phyloP scores from a whole-genome alignment of 805 yeast genomes.

The Kodamaea lidongshanica region DNA sequence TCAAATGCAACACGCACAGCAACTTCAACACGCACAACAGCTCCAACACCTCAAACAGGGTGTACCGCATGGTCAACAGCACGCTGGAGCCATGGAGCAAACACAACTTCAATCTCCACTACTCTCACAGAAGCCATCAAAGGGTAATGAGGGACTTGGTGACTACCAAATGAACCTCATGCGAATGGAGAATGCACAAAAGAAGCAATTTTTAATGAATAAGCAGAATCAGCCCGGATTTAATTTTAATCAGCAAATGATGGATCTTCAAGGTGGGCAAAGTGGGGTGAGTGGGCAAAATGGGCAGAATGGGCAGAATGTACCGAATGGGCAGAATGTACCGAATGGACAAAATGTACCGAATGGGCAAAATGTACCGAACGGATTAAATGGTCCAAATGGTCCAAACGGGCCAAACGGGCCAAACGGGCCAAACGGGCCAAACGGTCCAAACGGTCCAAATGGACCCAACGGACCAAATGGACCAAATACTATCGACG shows the following conservation, averaged over 20 bases:
- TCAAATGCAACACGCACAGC: slow-evolving; percentile 2
- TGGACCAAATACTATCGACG: slow-evolving; percentile 7
- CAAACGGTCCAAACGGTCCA: slow-evolving; percentile 8
- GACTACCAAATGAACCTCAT: slow-evolving; percentile 18
- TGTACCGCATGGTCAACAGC: background rate
- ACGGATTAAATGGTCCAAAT: no score
- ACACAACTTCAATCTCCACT: slow-evolving; percentile 3
- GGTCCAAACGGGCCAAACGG: background rate
- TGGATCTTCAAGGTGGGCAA: no score
- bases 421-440: slow-evolving; percentile 10
- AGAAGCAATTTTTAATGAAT: slow-evolving; percentile 15
- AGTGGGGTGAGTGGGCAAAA: slow-evolving; percentile 5
- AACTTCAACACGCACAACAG: slow-evolving; percentile 5
- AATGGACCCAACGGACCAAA: slow-evolving; percentile 10
- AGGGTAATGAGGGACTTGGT: slow-evolving; percentile 13
- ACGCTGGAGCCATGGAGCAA: slow-evolving; percentile 1
- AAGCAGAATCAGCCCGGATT: slow-evolving; percentile 12
- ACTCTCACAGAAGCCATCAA: background rate
- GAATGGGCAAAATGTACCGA: slow-evolving; percentile 5
- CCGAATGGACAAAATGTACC: slow-evolving; percentile 4
- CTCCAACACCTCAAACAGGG: background rate
- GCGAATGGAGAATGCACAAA: slow-evolving; percentile 12
- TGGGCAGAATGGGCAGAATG: slow-evolving; percentile 5
- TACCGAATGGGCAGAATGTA: slow-evolving; percentile 4
- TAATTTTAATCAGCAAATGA: no score